Evolutionary conservation across 2,329 filamentous ascomycete genomes (phyloP).

Genomic region (Pseudogymnoascus sp.): DNA sequence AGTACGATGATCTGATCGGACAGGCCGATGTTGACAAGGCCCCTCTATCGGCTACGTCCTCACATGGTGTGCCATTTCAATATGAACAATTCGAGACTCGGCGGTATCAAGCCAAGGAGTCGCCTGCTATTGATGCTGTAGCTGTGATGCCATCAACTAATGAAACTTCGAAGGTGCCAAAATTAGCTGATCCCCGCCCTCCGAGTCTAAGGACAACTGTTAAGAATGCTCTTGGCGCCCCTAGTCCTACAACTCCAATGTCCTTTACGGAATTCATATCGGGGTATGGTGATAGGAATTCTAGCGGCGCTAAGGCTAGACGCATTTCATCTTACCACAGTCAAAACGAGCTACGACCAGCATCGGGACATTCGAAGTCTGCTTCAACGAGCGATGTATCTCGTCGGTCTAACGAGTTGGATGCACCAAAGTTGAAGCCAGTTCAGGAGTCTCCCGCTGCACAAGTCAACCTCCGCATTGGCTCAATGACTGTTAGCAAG

Average conservation of each 20-base stretch:
- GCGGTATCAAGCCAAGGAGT: slow-evolving; percentile 18
- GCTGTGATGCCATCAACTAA: slow-evolving; percentile 15
- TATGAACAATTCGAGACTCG: slow-evolving; percentile 39
- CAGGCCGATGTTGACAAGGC: slow-evolving; percentile 43
- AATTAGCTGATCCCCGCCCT: slow-evolving; percentile 11
- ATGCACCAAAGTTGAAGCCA: slow-evolving; percentile 13
- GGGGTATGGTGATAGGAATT: slow-evolving; percentile 33
- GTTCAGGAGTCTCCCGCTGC: slow-evolving; percentile 45
- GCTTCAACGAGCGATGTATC: slow-evolving; percentile 17
- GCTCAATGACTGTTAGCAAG: slow-evolving; percentile 77
- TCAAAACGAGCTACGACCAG: slow-evolving; percentile 26
- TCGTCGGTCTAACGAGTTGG: slow-evolving; percentile 11
- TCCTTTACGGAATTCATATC: slow-evolving; percentile 36
- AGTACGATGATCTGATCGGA: slow-evolving; percentile 83
- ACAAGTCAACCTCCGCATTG: slow-evolving; percentile 68
- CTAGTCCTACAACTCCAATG: slow-evolving; percentile 37
- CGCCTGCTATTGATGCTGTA: slow-evolving; percentile 16
- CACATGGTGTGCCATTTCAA: slow-evolving; percentile 47
- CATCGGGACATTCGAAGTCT: slow-evolving; percentile 14
- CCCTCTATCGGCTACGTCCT: slow-evolving; percentile 46
- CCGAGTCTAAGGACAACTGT: slow-evolving; percentile 46
- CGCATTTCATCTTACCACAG: slow-evolving; percentile 27
- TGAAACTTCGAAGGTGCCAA: slow-evolving; percentile 9
- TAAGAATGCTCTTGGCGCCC: slow-evolving; percentile 38
- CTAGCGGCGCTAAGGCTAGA: slow-evolving; percentile 18